Conservation (phyloP, 768 basidiomycete species). For the Mycena rebaudengoi region DNA sequence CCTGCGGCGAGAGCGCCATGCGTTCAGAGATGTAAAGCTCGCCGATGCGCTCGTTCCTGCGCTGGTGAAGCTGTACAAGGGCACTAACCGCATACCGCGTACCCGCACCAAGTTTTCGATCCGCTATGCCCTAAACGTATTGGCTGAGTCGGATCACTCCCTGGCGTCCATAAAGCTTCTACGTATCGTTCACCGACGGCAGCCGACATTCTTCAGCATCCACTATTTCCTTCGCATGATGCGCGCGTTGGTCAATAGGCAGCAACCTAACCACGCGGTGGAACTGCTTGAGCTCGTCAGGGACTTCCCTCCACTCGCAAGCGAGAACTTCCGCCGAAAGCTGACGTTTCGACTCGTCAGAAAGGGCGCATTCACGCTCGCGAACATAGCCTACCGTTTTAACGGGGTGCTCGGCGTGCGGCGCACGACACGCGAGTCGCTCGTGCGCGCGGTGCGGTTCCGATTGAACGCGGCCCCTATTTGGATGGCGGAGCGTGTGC, state of each 20-base stretch:
- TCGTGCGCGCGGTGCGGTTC: constrained; percentile 37
- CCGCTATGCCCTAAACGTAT: constrained; percentile 52
- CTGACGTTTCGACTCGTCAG: constrained; percentile 39
- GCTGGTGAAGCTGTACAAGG: constrained; percentile 46
- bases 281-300: constrained; percentile 36
- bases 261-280: constrained; percentile 47
- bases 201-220: constrained; percentile 49
- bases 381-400: constrained; percentile 28
- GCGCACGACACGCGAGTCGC: constrained; percentile 32
- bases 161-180: constrained; percentile 48
- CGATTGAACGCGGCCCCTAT: too few species aligned
- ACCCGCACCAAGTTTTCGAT: constrained; percentile 51
- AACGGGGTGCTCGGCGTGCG: constrained; percentile 5
- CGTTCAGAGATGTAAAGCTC: constrained; percentile 37
- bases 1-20: constrained; percentile 44
- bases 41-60: constrained; percentile 44
- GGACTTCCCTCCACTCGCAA: constrained; percentile 27
- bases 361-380: constrained; percentile 41
- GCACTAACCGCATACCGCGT: constrained; percentile 37
- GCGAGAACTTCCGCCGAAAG: constrained; percentile 41
- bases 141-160: constrained; percentile 48
- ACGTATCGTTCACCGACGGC: constrained; percentile 43
- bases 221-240: constrained; percentile 50
- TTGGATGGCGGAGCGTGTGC: too few species aligned
- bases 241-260: constrained; percentile 48